Evolutionary conservation across 208 protist species (phyloP), one percentile per base, ranked within the genome.

Genomic region (Leishmania tarentolae): DNA sequence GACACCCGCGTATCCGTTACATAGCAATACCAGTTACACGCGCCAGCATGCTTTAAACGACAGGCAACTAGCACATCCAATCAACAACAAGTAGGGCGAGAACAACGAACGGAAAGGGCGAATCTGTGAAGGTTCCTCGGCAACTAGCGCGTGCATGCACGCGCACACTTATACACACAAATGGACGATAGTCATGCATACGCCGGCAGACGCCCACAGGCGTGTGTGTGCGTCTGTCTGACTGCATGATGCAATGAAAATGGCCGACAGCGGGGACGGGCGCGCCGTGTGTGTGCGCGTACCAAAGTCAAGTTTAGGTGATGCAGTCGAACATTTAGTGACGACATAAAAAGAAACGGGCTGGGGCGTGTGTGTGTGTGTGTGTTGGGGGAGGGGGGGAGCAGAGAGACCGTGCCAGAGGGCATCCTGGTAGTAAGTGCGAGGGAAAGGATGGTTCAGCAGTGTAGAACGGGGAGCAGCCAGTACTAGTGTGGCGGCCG

Each of bases 41-140:
- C 37, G 37, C n/a, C 3, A 7, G n/a, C 59, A 37, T 13, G 53
- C n/a, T 17, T 31, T 37, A 65, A 37, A 37, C 59, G n/a, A 65
- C 59, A 37, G 59, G n/a, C 28, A 19, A 37, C 11, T 37, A 37
- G 59, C n/a, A 65, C 59, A 19, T 8, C 59, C n/a, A n/a, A 59
- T 37, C 42, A 56, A 70, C 6, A n/a, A 70, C 61, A 80, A 80
- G 35, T 6, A 68, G 42, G 21, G 50, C 40, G 47, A 66, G 35
- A 56, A 83, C 47, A 75, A n/a, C 47, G 28, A 69, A 57, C 40
- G 35, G 57, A 77, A 50, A 72, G n/a, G n/a, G 37, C 50, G 76
- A 76, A 42, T 65, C 72, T 68, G 72, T 71, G 73, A 77, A 75
- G 59, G 44, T n/a, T 71, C n/a, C 59, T 8, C n/a, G 56, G 46